These are phyloP conservation scores for Exophiala alcalophila DNA, from an alignment of 2,329 filamentous ascomycete genomes.

Conservation along the genomic window DNA sequence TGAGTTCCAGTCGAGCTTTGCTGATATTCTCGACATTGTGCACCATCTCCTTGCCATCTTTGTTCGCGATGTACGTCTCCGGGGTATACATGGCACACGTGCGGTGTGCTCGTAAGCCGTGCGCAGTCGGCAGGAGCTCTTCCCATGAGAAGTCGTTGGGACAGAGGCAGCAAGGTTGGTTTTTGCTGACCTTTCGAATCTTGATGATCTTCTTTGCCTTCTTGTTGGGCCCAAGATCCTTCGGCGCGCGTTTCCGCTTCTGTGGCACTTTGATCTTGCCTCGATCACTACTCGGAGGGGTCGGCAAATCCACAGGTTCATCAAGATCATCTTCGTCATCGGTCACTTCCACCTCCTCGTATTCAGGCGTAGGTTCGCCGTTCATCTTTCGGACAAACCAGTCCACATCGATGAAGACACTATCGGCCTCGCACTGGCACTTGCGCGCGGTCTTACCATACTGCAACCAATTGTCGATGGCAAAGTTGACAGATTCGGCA, in stretches of 20 bases:
- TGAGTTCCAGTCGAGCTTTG: constrained; percentile 83
- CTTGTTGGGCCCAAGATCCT: constrained; percentile 40
- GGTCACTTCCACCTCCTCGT: constrained; percentile 49
- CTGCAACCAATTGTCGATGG: constrained; percentile 88
- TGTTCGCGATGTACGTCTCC: constrained; percentile 80
- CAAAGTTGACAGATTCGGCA: constrained; percentile 97
- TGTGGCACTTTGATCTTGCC: constrained; percentile 55
- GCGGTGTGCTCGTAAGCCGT: constrained; percentile 81
- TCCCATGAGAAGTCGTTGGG: constrained; percentile 83
- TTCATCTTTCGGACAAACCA: constrained; percentile 93
- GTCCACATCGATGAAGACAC: constrained; percentile 95
- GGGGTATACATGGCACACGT: constrained; percentile 88
- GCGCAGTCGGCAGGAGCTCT: constrained; percentile 80
- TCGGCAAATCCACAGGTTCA: constrained; percentile 67
- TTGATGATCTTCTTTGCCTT: constrained; percentile 74
- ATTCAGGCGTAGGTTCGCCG: constrained; percentile 66
- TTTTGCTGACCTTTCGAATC: constrained; percentile 60
- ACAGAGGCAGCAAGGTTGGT: constrained; percentile 75
- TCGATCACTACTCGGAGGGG: constrained; percentile 71
- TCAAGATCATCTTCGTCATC: constrained; percentile 65
- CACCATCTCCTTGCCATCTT: constrained; percentile 67
- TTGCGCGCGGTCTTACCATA: constrained; percentile 95
- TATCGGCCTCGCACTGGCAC: constrained; percentile 94
- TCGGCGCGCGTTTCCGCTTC: constrained; percentile 65
- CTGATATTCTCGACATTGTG: constrained; percentile 77